Evolutionary conservation across 257 asterid genomes (phyloP), one percentile per base, ranked within the genome.

Genomic region (Solanum rostratum): DNA sequence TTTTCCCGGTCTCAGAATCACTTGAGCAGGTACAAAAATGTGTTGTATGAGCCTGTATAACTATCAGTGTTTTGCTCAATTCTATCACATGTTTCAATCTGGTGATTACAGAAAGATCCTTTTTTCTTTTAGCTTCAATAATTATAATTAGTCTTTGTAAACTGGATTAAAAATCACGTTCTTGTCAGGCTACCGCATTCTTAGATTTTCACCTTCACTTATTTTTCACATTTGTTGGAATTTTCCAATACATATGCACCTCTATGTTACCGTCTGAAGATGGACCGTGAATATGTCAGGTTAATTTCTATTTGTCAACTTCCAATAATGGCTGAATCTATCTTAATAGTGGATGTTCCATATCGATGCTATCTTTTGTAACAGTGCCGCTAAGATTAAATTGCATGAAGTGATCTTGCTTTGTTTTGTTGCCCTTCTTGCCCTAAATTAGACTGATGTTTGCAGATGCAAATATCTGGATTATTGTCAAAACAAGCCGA

Each of bases 1-100:
- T 76, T 83, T 84, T 79, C 86, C 83, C 46, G 82, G 89, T 15
- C 88, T 86, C 80, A 86, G 90, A 86, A 84, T 86, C 87, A 86
- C 88, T 46, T 87, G 55, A 79, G 82, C 69, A 27, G 37, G 54
- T 39, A 55, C 22, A 27, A 62, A 27, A 84, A 60, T 41, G 63
- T 54, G 63, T 33, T 33, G 39, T 33, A 33, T 33, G 39, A 4
- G 39, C 39, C 68, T 76, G 57, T 24, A 27, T 83, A 63, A 53
- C 55, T 54, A 62, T 49, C 65, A 74, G 22, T 15, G 6, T 27
- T 78, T 50, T 50, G 29, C 6, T 10, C 3, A 50, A 29, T 43
- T 50, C 14, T 29, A 11, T 78, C 27, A 50, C 82, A 78, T 50
- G 10, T 49, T 78, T n/a, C 53, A 43, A 7, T 27, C 5, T 50